Conservation (phyloP, 345 rosid genomes). For the Angophora floribunda region DNA sequence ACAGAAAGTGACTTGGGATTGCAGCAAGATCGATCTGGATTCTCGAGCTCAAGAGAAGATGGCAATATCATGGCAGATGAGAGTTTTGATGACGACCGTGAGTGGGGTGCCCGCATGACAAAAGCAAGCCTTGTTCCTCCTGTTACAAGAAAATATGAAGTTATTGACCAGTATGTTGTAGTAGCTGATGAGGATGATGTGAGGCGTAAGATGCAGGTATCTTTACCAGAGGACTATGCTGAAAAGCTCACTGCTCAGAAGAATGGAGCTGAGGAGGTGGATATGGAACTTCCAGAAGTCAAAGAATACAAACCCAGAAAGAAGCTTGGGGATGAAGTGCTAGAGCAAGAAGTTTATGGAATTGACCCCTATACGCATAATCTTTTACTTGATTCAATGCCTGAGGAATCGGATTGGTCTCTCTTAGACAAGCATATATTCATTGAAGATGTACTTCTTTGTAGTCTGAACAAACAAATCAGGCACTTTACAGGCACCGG, state of each 20-base stretch:
- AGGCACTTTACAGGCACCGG: conserved; percentile 83
- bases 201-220: conserved; percentile 72
- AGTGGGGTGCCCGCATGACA: conserved; percentile 99
- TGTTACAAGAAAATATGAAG: conserved; percentile 95
- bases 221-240: conserved; percentile 91
- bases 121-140: conserved; percentile 98
- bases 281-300: conserved; percentile 99
- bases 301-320: conserved; percentile 95
- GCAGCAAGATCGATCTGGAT: conserved; percentile 49
- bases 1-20: conserved; percentile 86
- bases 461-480: conserved; percentile 75
- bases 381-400: conserved; percentile 98
- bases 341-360: conserved; percentile 99
- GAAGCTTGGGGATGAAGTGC: conserved; percentile 76
- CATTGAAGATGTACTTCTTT: conserved; percentile 80
- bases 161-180: conserved; percentile 65
- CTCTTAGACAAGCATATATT: conserved; percentile 70
- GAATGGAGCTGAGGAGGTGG: conserved; percentile 87
- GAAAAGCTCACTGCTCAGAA: conserved; percentile 90
- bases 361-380: conserved; percentile 97
- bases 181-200: conserved; percentile 95
- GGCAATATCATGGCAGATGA: conserved; percentile 53
- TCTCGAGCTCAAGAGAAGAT: conserved; percentile 50
- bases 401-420: conserved; percentile 79
- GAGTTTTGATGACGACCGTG: conserved; percentile 81